phyloP scores from a whole-genome alignment of 305 asterid species.

The Fraxinus albicans region DNA sequence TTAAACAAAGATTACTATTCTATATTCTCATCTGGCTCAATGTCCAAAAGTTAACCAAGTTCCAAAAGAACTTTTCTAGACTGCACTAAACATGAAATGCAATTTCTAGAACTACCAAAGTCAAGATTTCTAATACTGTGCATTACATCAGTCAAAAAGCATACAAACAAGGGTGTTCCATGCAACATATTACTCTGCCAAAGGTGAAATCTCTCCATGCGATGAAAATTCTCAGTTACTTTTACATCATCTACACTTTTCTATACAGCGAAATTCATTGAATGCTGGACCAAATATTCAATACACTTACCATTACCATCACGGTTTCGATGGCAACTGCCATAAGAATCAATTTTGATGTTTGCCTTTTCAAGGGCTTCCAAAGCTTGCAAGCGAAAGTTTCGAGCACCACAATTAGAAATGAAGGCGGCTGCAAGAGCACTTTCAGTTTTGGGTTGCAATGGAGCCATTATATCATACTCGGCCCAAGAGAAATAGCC shows the following conservation, averaged over 20 bases:
- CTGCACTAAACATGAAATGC: not conserved
- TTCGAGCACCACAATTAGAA: constrained; percentile 91
- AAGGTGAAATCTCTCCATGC: not conserved
- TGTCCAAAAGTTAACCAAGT: not conserved
- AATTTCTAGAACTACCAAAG: not conserved
- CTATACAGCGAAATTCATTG: not conserved
- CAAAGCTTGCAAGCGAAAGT: constrained; percentile 87
- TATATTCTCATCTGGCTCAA: not conserved
- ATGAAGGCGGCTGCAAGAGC: constrained; percentile 92
- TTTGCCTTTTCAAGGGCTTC: constrained; percentile 75
- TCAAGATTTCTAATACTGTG: not conserved
- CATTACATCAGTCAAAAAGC: not conserved
- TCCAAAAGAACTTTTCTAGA: not conserved
- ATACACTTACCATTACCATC: constrained; percentile 66
- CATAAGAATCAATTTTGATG: constrained; percentile 85
- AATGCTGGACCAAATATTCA: not conserved
- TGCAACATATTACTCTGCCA: not conserved
- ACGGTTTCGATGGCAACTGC: constrained; percentile 81
- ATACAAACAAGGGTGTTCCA: not conserved
- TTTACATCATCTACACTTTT: not conserved
- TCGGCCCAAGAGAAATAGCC: constrained; percentile 99
- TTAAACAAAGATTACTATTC: not conserved
- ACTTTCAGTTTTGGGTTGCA: constrained; percentile 72
- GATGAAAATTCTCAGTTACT: not conserved
- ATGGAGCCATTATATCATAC: constrained; percentile 94